These are phyloP conservation scores for Mycena metata DNA, from an alignment of 768 basidiomycete genomes.

Conservation along the genomic window DNA sequence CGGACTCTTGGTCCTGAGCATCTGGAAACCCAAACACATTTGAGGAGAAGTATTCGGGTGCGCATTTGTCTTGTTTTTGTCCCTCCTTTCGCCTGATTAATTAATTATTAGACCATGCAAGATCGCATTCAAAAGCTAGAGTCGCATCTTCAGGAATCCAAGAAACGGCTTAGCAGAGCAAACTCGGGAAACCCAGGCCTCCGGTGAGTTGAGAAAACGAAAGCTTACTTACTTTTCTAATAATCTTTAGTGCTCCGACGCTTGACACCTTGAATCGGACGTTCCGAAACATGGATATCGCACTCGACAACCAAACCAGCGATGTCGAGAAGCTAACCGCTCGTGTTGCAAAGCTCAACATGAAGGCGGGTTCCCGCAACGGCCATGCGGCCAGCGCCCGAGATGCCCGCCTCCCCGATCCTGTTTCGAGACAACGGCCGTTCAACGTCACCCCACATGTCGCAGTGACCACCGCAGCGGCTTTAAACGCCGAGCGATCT, in stretches of 20 bases:
- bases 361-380: constrained; percentile 43
- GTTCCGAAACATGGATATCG: constrained; percentile 86
- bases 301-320: constrained; percentile 71
- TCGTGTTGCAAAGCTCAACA: constrained; percentile 67
- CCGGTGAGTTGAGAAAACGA: constrained; percentile 55
- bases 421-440: constrained; percentile 52
- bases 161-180: constrained; percentile 75
- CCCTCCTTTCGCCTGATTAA: constrained; percentile 11
- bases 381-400: constrained; percentile 41
- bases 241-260: constrained; percentile 75
- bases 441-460: constrained; percentile 72
- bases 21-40: constrained; percentile 81
- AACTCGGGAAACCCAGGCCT: constrained; percentile 73
- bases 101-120: constrained; percentile 69
- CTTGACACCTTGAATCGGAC: constrained; percentile 89
- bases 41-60: constrained; percentile 82
- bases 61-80: constrained; percentile 40
- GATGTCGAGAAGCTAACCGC: constrained; percentile 65
- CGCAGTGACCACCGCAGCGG: constrained; percentile 82
- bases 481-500: constrained; percentile 84
- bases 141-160: constrained; percentile 74
- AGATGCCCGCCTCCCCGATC: constrained; percentile 59
- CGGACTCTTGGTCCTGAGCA: constrained; percentile 92
- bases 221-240: constrained; percentile 23
- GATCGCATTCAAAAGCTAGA: constrained; percentile 87